Evolutionary conservation across 371 early-diverging fungal species (phyloP).

Genomic region (Mucor indicus): DNA sequence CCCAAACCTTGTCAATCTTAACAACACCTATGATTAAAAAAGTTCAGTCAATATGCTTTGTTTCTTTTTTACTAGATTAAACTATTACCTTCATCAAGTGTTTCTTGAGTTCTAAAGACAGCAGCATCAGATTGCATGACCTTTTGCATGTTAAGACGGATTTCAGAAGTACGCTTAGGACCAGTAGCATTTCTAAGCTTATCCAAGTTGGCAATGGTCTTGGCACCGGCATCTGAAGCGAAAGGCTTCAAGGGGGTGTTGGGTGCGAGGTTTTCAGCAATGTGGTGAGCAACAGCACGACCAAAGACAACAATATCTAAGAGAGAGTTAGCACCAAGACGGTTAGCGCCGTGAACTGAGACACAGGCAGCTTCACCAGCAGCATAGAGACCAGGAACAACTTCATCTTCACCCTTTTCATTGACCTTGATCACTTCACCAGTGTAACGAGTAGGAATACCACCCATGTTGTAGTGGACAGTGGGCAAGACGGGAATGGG

Average conservation of each 20-base stretch:
- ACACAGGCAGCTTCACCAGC: conserved; percentile 94
- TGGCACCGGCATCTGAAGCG: conserved; percentile 81
- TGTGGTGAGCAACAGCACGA: conserved; percentile 93
- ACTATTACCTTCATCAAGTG: conserved; percentile 77
- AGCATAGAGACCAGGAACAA: conserved; percentile 92
- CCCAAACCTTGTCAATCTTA: conserved; percentile 84
- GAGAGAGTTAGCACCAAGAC: conserved; percentile 97
- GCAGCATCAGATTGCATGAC: conserved; percentile 97
- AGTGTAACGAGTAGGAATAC: conserved; percentile 96
- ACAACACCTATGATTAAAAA: conserved; percentile 5
- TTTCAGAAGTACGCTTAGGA: conserved; percentile 75
- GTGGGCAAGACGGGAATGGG: conserved; percentile 99
- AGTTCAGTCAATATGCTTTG: neutral
- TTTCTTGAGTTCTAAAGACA: conserved; percentile 93
- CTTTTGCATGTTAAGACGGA: conserved; percentile 96
- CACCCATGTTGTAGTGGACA: conserved; percentile 99
- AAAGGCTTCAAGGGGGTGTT: conserved; percentile 83
- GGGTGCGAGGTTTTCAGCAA: conserved; percentile 85
- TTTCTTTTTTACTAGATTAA: neutral
- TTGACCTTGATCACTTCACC: conserved; percentile 88
- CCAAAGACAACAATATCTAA: conserved; percentile 98
- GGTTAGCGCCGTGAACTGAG: conserved; percentile 97
- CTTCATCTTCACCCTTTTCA: conserved; percentile 72
- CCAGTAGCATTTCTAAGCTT: conserved; percentile 86
- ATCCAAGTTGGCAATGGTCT: conserved; percentile 91